phyloP scores from a whole-genome alignment of 805 yeast genomes.

The Zygosaccharomyces rouxii region DNA sequence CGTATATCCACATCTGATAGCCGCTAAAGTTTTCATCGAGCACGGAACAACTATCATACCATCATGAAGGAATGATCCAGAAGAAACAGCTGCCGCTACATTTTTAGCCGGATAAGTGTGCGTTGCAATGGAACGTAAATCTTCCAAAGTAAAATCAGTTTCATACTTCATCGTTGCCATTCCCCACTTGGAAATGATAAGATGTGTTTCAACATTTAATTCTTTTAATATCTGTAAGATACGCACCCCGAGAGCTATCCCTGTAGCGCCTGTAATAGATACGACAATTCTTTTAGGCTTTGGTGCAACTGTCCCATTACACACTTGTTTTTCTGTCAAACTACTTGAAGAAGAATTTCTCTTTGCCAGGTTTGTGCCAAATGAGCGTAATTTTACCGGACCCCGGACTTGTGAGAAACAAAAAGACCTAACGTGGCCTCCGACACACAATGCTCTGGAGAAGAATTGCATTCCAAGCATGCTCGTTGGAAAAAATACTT shows the following conservation, averaged over 20 bases:
- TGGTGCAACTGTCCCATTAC: background rate
- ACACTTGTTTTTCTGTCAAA: background rate
- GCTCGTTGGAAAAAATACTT: no score
- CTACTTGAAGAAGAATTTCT: background rate
- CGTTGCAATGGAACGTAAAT: slow-evolving; percentile 19
- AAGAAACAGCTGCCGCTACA: slow-evolving; percentile 30
- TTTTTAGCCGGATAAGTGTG: slow-evolving; percentile 22
- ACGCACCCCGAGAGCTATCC: slow-evolving; percentile 25
- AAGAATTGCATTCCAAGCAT: no score
- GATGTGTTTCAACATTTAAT: slow-evolving; percentile 24
- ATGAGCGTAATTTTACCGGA: background rate
- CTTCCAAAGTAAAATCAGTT: slow-evolving; percentile 22
- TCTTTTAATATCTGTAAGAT: slow-evolving; percentile 20
- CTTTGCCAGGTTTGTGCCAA: background rate
- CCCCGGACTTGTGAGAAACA: background rate
- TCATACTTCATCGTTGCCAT: slow-evolving; percentile 31
- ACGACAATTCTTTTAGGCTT: slow-evolving; percentile 26
- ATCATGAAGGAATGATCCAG: slow-evolving; percentile 31
- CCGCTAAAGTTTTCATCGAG: slow-evolving; percentile 31
- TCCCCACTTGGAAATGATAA: slow-evolving; percentile 32
- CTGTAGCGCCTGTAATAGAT: slow-evolving; percentile 33
- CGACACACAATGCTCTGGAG: background rate
- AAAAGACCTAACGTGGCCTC: background rate
- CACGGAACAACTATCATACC: slow-evolving; percentile 35
- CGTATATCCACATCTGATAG: slow-evolving; percentile 29